Percentiles rank a stretch among this genome's conserved stretches.
Evolutionary conservation across 441 rosid genomes (phyloP).

Genomic region (Eruca vesicaria): DNA sequence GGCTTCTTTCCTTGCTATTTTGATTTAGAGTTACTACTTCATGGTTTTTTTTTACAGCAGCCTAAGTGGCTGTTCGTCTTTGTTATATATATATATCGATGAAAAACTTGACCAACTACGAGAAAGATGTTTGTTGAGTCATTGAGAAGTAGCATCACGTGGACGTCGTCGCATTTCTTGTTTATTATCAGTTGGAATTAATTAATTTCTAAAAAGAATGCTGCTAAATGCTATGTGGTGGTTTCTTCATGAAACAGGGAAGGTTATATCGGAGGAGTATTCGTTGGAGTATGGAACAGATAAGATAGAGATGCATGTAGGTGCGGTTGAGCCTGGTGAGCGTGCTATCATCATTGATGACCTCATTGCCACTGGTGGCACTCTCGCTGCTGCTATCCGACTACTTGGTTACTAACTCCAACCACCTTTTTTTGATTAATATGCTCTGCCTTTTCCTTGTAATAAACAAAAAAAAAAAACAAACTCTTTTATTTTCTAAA

Average conservation of each 20-base stretch:
- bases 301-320: conserved; percentile 92
- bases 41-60: too few species aligned
- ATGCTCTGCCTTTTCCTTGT: background rate
- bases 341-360: conserved; percentile 84
- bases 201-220: too few species aligned
- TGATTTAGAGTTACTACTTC: too few species aligned
- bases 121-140: too few species aligned
- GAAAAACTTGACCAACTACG: too few species aligned
- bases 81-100: too few species aligned
- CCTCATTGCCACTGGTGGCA: conserved; percentile 96
- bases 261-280: conserved; percentile 88
- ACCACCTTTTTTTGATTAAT: background rate
- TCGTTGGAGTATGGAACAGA: conserved; percentile 95
- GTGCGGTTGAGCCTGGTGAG: conserved; percentile 88
- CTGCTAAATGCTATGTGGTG: too few species aligned
- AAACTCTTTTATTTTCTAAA: background rate
- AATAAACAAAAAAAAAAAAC: background rate
- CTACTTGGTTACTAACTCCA: conserved; percentile 64
- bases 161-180: too few species aligned
- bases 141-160: too few species aligned
- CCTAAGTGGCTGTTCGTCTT: too few species aligned
- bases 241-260: conserved; percentile 43
- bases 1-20: too few species aligned
- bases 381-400: conserved; percentile 82
- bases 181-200: too few species aligned